These are phyloP conservation scores for Pyricularia sp. DNA, from an alignment of 2,329 filamentous ascomycete species.

Conservation along the genomic window DNA sequence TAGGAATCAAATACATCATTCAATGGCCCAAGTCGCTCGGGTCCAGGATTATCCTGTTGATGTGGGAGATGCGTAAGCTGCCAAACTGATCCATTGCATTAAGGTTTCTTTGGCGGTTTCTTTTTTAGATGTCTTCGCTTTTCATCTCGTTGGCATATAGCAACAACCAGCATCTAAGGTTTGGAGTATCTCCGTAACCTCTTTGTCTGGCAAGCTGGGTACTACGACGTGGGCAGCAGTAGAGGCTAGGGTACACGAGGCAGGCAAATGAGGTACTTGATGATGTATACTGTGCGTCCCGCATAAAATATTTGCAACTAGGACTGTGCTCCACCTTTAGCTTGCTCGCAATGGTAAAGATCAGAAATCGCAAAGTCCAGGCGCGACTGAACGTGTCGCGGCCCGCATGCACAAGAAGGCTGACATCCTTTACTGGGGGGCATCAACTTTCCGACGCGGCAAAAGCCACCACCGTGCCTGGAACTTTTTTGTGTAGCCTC, in stretches of 20 bases:
- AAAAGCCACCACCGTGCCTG: conserved; percentile 1
- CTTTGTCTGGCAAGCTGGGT: not conserved
- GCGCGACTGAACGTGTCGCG: not conserved
- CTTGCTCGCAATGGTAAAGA: not conserved
- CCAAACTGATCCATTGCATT: not conserved
- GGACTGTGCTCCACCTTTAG: not conserved
- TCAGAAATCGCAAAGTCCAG: not conserved
- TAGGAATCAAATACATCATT: not conserved
- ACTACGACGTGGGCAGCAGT: not conserved
- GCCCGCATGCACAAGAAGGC: not conserved
- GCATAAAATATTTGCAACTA: not conserved
- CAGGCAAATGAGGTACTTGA: not conserved
- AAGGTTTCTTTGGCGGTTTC: not conserved
- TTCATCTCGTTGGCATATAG: not conserved
- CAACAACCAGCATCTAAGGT: not conserved
- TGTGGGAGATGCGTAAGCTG: not conserved
- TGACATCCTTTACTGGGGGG: not conserved
- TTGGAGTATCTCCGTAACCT: not conserved
- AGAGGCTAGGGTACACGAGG: too few species aligned
- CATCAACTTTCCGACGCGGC: not conserved
- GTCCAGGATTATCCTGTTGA: not conserved
- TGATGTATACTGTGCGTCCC: not conserved
- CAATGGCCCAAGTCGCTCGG: not conserved
- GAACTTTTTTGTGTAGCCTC: conserved; percentile 1
- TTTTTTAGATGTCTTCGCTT: not conserved